Evolutionary conservation across 192 early-diverging fungal genomes (phyloP), one percentile per base, ranked within the genome.

Genomic region (Backusella morwellensis): DNA sequence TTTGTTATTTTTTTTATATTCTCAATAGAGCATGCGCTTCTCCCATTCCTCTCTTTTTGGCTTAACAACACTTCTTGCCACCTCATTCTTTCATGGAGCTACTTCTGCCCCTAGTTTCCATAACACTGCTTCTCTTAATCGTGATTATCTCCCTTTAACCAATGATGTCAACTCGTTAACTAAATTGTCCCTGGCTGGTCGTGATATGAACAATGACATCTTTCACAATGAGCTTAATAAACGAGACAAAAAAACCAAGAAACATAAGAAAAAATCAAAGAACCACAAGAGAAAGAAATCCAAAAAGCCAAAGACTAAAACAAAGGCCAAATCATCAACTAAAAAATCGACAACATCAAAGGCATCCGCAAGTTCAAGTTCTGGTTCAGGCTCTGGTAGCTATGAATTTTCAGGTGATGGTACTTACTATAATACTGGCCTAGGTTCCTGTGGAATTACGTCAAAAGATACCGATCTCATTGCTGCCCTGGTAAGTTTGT

Each of bases 361-460:
- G n/a, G 54, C 50, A 52, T 21, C 34, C 1, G 17, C 52, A 6
- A 47, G 23, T 23, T 44, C 23, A 36, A 72, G 8, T 6, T 44
- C 35, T 19, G 23, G 0, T 29, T 41, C 32, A 17, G 17, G 38
- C 17, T 66, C 73, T 17, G 38, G 56, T 15, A 41, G 54, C 36
- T 23, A 32, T 36, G 35, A 35, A 29, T 35, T 41, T 36, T 66
- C 77, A 1, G 88, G 88, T 11, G 85, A 90, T 19, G 88, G 87
- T 36, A 90, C 88, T 0, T 90, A 78, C 54, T 90, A 84, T 40
- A 79, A 79, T 35, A 26, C 74, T 47, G 88, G 88, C 17, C 68
- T 85, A 6, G 87, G 89, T 8, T 82, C 89, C 0, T 90, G 89
- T 74, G 89, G 89, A 11, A n/a, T 59, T 32, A 77, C 76, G 12